Base-by-base conservation (phyloP, 1,139 yeast species). In the Pichia sp. region DNA sequence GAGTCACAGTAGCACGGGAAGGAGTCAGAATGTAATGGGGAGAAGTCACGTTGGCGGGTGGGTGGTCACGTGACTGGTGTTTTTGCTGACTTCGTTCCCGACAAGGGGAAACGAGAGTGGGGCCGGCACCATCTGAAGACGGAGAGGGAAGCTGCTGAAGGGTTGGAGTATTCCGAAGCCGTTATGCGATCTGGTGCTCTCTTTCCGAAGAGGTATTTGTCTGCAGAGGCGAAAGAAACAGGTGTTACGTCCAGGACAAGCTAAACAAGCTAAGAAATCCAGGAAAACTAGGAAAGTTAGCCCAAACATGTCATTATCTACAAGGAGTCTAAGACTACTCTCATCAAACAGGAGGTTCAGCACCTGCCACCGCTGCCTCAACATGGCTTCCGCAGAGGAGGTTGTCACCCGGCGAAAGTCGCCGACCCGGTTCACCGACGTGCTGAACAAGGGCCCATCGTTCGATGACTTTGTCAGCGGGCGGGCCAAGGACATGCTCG, bases 401-500 rank as follows among this genome's bases (percentile, higher is more conserved):
- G 46, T 55, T n/a, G 55, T 63, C 3, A 60, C 63, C 17, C 64
- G 67, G 58, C 60, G 79, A 64, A 79, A 86, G 67, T 73, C 82
- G 61, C 70, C 75, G 42, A 85, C 95, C 1, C 73, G 75, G 17
- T 86, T 92, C 70, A 77, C 89, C 4, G 95, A 89, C 64, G 75
- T 77, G 53, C 73, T 92, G 58, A 88, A 85, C 65, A 78, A 81
- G 60, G 99, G 99, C 1, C 99, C 99, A 1, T 84, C 95, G 0
- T 93, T 93, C 69, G 97, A 87, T 54, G 99, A 93, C 70, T 93
- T 93, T 64, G 75, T 93, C 27, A 76, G 80, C 57, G 96, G 96
- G 10, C 81, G 84, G 56, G 97, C 97, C 1, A 80, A 87, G 9
- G 79, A 81, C 52, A 74, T 81, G 72, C 27, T 57, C 3, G 67